Evolutionary conservation across 768 basidiomycete species (phyloP), one percentile per base, ranked within the genome.

Genomic region (Neoboletus brunneissimus): DNA sequence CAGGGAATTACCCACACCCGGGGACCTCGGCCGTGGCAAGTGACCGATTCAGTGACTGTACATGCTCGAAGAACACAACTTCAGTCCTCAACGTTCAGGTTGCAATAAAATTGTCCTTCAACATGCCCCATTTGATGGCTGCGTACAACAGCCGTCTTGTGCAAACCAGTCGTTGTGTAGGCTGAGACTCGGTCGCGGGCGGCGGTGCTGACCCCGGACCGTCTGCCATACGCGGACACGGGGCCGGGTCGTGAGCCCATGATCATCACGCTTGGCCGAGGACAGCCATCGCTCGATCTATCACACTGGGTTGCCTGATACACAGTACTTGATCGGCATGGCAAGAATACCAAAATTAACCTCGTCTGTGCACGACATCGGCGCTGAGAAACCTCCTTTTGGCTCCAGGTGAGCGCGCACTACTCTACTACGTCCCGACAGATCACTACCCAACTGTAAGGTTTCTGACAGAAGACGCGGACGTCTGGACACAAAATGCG

Each of bases 401-500:
- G 88, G 88, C 13, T 86, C 88, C 23, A 80, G 88, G 86, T 83
- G 58, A 55, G 73, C 51, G 31, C 23, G 4, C 15, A 29, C 22
- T 43, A 9, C 1, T 13, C 20, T 8, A 3, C 8, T 1, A n/a
- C 34, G 12, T 50, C 47, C 59, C 29, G 5, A 57, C 37, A 32
- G 11, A 59, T 44, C 22, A 16, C 12, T 4, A 7, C 25, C 61
- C 31, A 40, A 37, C 41, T 27, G 31, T 38, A 57, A 90, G 90
- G 69, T 89, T 89, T 67, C 78, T 92, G 38, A 86, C 80, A 44
- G 76, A 85, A 25, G 81, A 86, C 40, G 67, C 76, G n/a, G 82
- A 91, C 61, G 87, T 92, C 4, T 94, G 91, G 89, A 78, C 80
- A 25, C 87, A 92, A 58, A 94, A 94, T 65, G 92, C 91, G 1